Conservation (phyloP, 495 filamentous ascomycete species). For the Aspergillus bridgeri region DNA sequence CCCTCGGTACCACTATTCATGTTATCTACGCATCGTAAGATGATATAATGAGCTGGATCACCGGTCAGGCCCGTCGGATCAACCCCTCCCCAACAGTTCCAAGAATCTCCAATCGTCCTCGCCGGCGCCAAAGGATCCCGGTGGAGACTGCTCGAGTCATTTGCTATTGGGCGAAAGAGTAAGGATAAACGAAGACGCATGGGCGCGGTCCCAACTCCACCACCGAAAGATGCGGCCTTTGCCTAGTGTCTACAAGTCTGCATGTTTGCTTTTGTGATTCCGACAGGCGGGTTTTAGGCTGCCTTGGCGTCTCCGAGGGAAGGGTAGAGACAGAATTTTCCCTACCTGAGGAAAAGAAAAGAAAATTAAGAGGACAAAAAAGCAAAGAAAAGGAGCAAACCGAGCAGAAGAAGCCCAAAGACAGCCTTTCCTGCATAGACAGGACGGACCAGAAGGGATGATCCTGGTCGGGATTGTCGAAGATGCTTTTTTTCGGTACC, state of each 20-base stretch:
- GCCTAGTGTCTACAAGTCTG: neutral
- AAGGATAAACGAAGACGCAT: neutral
- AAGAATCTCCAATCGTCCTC: neutral
- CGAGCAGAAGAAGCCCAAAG: neutral
- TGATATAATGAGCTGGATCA: neutral
- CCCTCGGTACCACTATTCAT: too few relatives aligned
- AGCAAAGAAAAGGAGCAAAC: neutral
- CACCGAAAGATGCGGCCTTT: neutral
- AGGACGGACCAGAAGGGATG: neutral
- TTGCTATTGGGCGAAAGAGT: neutral
- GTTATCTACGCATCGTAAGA: neutral
- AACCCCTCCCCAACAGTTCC: neutral
- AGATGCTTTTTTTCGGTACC: neutral
- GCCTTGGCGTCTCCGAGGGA: constrained; percentile 9
- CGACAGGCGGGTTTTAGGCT: constrained; percentile 1
- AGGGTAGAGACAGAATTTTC: neutral
- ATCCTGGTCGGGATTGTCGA: neutral
- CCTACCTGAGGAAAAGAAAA: neutral
- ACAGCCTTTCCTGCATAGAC: neutral
- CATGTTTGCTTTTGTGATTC: constrained; percentile 9
- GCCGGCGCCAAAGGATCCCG: neutral
- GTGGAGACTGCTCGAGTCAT: neutral
- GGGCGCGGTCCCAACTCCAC: neutral
- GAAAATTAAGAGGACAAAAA: neutral
- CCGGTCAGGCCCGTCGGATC: neutral